These are phyloP conservation scores for Stagonosporopsis vannaccii DNA, from an alignment of 2,329 filamentous ascomycete species.

Conservation along the genomic window DNA sequence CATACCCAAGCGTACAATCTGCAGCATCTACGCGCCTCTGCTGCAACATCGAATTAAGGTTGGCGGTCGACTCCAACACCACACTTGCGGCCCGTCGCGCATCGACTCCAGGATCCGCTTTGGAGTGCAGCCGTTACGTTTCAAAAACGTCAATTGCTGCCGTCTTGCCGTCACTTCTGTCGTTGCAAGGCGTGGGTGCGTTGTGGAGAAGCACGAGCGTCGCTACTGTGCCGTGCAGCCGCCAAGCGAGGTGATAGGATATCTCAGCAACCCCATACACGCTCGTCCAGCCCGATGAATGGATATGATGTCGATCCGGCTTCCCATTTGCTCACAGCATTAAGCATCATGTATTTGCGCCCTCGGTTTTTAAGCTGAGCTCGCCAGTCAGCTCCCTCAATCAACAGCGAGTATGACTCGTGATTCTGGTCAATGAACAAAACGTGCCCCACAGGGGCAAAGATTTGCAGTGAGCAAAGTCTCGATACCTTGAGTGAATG, in stretches of 20 bases:
- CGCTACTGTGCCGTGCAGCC: background rate
- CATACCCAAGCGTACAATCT: background rate
- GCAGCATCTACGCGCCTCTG: background rate
- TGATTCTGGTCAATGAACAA: background rate
- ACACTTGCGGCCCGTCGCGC: slow-evolving; percentile 1
- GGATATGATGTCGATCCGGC: slow-evolving; percentile 1
- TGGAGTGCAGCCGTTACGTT: background rate
- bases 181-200: background rate
- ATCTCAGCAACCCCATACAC: background rate
- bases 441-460: background rate
- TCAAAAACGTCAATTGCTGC: background rate
- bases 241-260: background rate
- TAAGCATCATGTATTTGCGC: background rate
- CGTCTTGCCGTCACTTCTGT: background rate
- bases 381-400: slow-evolving; percentile 1
- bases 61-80: background rate
- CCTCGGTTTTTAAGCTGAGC: background rate
- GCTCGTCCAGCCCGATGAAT: background rate
- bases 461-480: background rate
- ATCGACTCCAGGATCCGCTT: background rate
- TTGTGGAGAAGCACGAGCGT: slow-evolving; percentile 14
- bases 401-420: background rate
- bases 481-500: background rate
- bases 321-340: background rate
- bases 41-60: background rate